These are phyloP conservation scores for Castanopsis chinensis DNA, from an alignment of 306 rosid species.

Conservation along the genomic window DNA sequence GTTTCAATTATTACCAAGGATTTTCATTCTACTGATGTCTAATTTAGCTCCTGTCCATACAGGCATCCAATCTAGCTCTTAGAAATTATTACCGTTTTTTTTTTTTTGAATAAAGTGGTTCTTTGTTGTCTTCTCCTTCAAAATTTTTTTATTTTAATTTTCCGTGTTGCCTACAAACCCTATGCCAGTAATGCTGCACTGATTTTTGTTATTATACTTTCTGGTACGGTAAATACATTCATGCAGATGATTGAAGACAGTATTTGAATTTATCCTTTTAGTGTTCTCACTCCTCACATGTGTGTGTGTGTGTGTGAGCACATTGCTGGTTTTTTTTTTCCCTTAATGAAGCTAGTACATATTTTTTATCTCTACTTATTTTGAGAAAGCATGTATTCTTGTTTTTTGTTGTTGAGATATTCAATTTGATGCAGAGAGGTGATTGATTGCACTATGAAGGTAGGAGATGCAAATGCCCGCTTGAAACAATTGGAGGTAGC, in stretches of 20 bases:
- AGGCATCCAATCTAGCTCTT: neutral
- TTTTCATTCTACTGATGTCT: neutral
- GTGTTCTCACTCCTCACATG: neutral
- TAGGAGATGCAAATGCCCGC: no score
- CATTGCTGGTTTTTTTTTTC: no score
- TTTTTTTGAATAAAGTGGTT: no score
- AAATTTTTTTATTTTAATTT: neutral
- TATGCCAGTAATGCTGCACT: neutral
- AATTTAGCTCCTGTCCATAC: neutral
- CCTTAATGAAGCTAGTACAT: no score
- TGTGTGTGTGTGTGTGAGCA: no score
- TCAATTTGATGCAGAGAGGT: no score
- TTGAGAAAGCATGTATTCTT: neutral
- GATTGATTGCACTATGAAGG: no score
- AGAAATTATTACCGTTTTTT: neutral
- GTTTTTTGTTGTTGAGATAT: constrained; percentile 12
- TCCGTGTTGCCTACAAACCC: neutral
- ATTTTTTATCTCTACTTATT: neutral
- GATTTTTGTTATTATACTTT: neutral
- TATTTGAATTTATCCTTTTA: neutral
- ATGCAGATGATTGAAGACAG: neutral
- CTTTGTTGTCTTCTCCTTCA: no score
- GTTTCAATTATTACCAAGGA: neutral
- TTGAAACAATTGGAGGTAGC: no score
- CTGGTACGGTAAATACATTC: neutral